phyloP scores from a whole-genome alignment of 2,329 filamentous ascomycete genomes.

The Aspergillus niger region DNA sequence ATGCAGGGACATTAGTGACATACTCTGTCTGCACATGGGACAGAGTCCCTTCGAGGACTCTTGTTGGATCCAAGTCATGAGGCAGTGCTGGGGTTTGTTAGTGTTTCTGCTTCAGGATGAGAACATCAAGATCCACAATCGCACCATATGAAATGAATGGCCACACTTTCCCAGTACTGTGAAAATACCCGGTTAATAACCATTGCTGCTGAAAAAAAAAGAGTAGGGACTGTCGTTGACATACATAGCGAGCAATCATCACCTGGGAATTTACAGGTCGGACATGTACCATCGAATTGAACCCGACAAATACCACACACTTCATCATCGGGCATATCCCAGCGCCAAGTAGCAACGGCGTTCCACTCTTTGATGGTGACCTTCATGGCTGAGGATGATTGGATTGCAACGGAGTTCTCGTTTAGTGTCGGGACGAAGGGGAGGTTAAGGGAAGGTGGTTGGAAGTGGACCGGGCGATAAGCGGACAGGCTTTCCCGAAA shows the following conservation, averaged over 20 bases:
- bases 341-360: slow-evolving; percentile 93
- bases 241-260: slow-evolving; percentile 90
- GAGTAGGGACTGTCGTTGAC: slow-evolving; percentile 36
- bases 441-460: not conserved
- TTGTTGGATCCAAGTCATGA: slow-evolving; percentile 84
- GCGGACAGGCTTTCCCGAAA: not conserved
- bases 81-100: slow-evolving; percentile 71
- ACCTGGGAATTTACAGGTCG: slow-evolving; percentile 95
- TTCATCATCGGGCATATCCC: slow-evolving; percentile 96
- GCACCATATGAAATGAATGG: slow-evolving; percentile 95
- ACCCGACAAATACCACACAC: slow-evolving; percentile 98
- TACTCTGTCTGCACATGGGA: slow-evolving; percentile 97
- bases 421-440: slow-evolving; percentile 10
- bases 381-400: slow-evolving; percentile 66
- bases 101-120: not conserved
- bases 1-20: slow-evolving; percentile 24
- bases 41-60: slow-evolving; percentile 91
- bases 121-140: slow-evolving; percentile 21
- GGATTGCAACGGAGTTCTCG: not conserved
- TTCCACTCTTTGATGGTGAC: slow-evolving; percentile 93
- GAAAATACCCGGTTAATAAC: slow-evolving; percentile 4
- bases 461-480: slow-evolving; percentile 5
- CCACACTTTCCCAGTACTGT: slow-evolving; percentile 93
- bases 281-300: slow-evolving; percentile 96
- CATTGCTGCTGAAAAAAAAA: not conserved